These are phyloP conservation scores for Debaryomyces singareniensis DNA, from an alignment of 1,139 yeast genomes.

Conservation along the genomic window DNA sequence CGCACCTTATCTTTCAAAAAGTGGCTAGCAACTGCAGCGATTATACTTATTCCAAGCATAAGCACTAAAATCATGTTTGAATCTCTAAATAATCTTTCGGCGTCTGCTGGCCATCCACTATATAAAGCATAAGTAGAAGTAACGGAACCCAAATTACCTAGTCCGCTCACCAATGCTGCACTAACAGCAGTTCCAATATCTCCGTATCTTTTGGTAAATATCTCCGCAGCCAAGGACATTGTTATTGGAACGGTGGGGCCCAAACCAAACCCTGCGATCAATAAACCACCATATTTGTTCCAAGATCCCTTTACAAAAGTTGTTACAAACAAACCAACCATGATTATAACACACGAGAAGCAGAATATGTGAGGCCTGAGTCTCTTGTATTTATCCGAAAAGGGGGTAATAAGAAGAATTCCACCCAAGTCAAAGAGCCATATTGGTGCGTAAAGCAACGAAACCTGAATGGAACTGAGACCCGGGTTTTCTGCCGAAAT, in stretches of 20 bases:
- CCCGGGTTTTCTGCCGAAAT: constrained; percentile 58
- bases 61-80: constrained; percentile 82
- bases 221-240: constrained; percentile 83
- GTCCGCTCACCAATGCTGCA: constrained; percentile 76
- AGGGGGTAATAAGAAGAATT: constrained; percentile 67
- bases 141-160: constrained; percentile 83
- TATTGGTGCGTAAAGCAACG: constrained; percentile 79
- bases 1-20: constrained; percentile 20
- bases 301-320: constrained; percentile 71
- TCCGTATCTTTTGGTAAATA: constrained; percentile 65
- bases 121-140: constrained; percentile 81
- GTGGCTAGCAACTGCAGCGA: constrained; percentile 37
- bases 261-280: constrained; percentile 78
- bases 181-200: constrained; percentile 83
- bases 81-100: constrained; percentile 50
- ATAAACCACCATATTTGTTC: constrained; percentile 73
- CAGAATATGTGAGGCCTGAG: constrained; percentile 59
- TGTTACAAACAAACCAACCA: constrained; percentile 67
- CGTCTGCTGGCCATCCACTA: constrained; percentile 82
- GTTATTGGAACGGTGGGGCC: constrained; percentile 89
- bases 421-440: constrained; percentile 87
- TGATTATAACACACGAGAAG: constrained; percentile 57
- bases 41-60: constrained; percentile 66
- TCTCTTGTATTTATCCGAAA: constrained; percentile 62
- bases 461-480: constrained; percentile 61